phyloP scores from a whole-genome alignment of 2,329 filamentous ascomycete genomes.

The Coniochaeta sp. region DNA sequence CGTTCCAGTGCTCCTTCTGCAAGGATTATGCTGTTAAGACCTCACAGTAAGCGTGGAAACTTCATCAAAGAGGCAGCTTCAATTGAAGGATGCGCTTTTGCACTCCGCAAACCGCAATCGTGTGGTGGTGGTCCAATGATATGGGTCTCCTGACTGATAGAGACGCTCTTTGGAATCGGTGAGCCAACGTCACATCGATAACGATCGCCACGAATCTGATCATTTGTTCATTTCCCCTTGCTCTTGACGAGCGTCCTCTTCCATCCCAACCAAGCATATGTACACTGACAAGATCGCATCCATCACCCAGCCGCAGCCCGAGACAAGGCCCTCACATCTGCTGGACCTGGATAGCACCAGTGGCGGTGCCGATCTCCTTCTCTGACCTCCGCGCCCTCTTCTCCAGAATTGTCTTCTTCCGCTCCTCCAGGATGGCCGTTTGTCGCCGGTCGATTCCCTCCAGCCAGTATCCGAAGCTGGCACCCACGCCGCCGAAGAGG shows the following conservation, averaged over 20 bases:
- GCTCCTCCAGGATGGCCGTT: constrained; percentile 65
- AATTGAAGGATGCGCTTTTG: too few species aligned
- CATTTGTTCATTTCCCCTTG: neutral
- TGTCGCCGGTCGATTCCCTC: constrained; percentile 83
- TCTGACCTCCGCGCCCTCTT: constrained; percentile 77
- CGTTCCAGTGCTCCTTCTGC: too few species aligned
- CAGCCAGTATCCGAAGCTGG: constrained; percentile 95
- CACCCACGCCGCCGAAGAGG: constrained; percentile 75
- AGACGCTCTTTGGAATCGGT: neutral
- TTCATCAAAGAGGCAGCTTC: too few species aligned
- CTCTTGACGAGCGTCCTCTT: neutral
- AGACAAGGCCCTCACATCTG: neutral
- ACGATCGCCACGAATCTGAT: neutral
- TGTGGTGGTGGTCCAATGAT: neutral
- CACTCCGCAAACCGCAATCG: too few species aligned
- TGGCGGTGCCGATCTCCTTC: constrained; percentile 40
- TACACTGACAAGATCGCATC: neutral
- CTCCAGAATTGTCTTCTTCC: constrained; percentile 75
- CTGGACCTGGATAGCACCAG: neutral
- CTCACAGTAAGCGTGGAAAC: too few species aligned
- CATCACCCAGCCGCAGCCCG: neutral
- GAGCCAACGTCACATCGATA: neutral
- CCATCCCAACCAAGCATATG: neutral
- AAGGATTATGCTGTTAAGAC: too few species aligned
- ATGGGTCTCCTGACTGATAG: neutral